Evolutionary conservation across 305 asterid species (phyloP).

Genomic region (Fraxinus floribunda): DNA sequence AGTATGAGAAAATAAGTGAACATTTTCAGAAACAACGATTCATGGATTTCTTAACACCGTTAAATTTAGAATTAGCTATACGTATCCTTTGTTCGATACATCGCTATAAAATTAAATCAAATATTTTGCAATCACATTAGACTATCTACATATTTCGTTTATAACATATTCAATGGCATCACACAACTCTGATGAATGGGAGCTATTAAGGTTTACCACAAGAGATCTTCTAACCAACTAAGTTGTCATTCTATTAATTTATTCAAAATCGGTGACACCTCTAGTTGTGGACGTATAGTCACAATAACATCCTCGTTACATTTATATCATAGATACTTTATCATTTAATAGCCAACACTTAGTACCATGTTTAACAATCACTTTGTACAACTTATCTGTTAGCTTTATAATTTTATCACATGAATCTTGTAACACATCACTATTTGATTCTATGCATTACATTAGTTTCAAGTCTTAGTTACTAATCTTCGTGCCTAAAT

Average conservation of each 20-base stretch:
- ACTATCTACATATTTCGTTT: neutral
- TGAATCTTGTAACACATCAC: neutral
- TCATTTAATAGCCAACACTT: neutral
- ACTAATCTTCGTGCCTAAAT: neutral
- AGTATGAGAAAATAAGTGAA: neutral
- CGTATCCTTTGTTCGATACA: neutral
- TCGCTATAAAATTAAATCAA: neutral
- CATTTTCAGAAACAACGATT: neutral
- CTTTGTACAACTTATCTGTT: neutral
- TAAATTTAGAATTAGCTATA: neutral
- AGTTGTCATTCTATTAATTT: neutral
- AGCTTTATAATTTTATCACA: neutral
- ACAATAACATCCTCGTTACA: neutral
- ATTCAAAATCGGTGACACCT: neutral
- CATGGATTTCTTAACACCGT: neutral
- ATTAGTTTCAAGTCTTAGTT: neutral
- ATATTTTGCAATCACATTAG: neutral
- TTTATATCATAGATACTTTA: neutral
- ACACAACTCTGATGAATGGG: neutral
- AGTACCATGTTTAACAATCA: neutral
- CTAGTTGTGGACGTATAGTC: neutral
- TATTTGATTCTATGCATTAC: neutral
- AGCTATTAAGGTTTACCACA: neutral
- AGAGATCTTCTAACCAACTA: neutral
- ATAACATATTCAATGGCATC: neutral